These are phyloP conservation scores for Suillus placidus DNA, from an alignment of 768 basidiomycete species.

Conservation along the genomic window DNA sequence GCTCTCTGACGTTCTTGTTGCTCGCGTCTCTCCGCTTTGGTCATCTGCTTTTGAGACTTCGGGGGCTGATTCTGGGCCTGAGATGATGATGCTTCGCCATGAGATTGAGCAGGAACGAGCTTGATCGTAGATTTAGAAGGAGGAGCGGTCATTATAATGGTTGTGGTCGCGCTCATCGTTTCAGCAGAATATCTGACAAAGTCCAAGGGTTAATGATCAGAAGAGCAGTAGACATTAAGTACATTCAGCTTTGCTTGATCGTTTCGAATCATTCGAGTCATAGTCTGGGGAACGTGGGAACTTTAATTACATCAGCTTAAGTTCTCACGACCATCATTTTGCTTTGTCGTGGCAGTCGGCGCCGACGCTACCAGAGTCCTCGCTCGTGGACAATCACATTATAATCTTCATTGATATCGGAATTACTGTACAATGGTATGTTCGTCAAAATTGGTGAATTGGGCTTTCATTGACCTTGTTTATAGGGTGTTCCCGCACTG, in stretches of 20 bases:
- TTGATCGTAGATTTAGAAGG: conserved; percentile 1
- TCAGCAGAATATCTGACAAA: not conserved
- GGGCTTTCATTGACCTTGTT: not conserved
- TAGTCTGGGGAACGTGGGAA: conserved; percentile 14
- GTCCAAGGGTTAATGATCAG: not conserved
- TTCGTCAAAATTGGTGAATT: not conserved
- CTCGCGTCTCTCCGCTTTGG: conserved; percentile 80
- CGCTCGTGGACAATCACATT: not conserved
- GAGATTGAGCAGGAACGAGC: conserved; percentile 4
- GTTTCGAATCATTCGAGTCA: conserved; percentile 8
- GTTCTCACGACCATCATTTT: not conserved
- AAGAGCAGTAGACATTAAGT: conserved; percentile 2
- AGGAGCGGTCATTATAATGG: conserved; percentile 6
- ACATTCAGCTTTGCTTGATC: conserved; percentile 1
- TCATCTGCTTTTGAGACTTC: conserved; percentile 69
- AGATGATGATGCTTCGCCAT: conserved; percentile 12
- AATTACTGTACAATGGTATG: conserved; percentile 6
- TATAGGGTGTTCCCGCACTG: conserved; percentile 93
- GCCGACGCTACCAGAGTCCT: not conserved
- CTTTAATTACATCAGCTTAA: conserved; percentile 1
- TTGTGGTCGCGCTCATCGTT: conserved; percentile 11
- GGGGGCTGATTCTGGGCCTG: conserved; percentile 19
- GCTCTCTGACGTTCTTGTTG: conserved; percentile 81
- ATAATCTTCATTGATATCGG: not conserved
- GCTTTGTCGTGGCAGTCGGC: not conserved